A percentile compares a stretch with the other conserved stretches of the same genome.
phyloP scores from a whole-genome alignment of 441 rosid genomes.

The Euphorbia neoarborescens region DNA sequence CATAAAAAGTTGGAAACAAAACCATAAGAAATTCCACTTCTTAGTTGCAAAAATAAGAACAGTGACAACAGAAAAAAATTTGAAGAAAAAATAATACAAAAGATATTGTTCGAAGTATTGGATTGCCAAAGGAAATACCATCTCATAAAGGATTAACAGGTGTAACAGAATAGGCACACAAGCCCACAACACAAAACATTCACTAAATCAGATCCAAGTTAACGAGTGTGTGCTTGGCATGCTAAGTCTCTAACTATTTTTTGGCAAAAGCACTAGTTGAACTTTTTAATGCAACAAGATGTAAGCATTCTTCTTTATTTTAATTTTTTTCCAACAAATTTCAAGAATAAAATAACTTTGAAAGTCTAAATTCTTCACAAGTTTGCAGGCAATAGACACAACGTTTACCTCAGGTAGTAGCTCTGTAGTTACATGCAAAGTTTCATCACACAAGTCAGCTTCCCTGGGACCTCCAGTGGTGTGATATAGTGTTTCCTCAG shows the following conservation, averaged over 20 bases:
- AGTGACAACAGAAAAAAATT: neutral
- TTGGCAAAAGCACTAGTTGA: neutral
- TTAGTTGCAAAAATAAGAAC: neutral
- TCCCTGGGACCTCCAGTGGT: constrained; percentile 31
- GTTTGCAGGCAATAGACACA: constrained; percentile 7
- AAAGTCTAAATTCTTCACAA: neutral
- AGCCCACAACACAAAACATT: neutral
- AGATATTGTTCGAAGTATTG: neutral
- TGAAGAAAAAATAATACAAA: neutral
- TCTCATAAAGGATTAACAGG: neutral
- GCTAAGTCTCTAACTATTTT: neutral
- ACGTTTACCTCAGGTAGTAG: constrained; percentile 39
- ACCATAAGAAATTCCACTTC: too few relatives aligned
- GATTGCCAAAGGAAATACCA: neutral
- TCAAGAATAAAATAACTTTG: neutral
- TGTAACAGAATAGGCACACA: neutral
- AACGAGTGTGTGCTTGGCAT: neutral
- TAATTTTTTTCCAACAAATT: neutral
- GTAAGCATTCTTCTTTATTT: neutral
- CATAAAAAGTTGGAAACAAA: neutral
- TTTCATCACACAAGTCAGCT: constrained; percentile 27
- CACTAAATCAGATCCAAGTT: neutral
- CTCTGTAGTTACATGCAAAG: constrained; percentile 25
- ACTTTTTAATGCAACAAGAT: neutral
- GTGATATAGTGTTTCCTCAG: constrained; percentile 25